These are phyloP conservation scores for Jamesozyma gamospora DNA, from an alignment of 805 yeast genomes.

Conservation along the genomic window DNA sequence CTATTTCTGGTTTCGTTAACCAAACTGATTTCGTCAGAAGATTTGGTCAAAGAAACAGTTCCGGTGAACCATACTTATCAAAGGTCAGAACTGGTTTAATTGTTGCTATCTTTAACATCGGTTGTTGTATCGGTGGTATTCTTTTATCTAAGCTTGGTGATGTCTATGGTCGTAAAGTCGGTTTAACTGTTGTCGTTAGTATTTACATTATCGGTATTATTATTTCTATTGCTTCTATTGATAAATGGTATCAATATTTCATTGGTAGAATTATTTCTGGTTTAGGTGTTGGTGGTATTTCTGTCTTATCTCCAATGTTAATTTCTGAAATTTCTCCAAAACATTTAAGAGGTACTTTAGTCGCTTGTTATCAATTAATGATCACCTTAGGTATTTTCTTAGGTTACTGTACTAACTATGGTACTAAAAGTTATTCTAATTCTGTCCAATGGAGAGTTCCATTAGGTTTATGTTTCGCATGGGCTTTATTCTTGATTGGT, in stretches of 20 bases:
- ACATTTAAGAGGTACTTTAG: constrained; percentile 26
- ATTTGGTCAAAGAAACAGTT: constrained; percentile 40
- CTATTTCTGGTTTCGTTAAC: constrained; percentile 63
- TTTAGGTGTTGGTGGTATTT: constrained; percentile 65
- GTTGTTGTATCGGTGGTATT: constrained; percentile 1
- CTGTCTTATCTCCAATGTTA: constrained; percentile 67
- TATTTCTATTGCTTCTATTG: constrained; percentile 31
- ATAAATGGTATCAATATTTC: constrained; percentile 2
- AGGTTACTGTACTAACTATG: constrained; percentile 39
- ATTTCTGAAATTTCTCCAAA: constrained; percentile 65
- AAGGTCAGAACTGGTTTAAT: constrained; percentile 27
- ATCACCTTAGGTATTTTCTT: constrained; percentile 37
- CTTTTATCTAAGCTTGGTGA: neutral
- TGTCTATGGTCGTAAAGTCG: neutral
- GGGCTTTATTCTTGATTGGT: constrained; percentile 33
- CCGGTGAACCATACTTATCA: constrained; percentile 40
- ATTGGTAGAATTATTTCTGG: constrained; percentile 31
- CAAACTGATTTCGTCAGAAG: constrained; percentile 42
- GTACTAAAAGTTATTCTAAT: neutral
- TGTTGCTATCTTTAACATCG: neutral
- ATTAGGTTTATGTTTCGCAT: constrained; percentile 45
- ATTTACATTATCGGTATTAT: constrained; percentile 58
- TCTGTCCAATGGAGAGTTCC: constrained; percentile 27
- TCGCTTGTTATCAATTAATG: neutral
- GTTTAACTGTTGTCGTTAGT: constrained; percentile 44